Evolutionary conservation across 108 stramenopile genomes (phyloP), one percentile per base, ranked within the genome.

Genomic region (Cyclotella choctawhatcheeana): DNA sequence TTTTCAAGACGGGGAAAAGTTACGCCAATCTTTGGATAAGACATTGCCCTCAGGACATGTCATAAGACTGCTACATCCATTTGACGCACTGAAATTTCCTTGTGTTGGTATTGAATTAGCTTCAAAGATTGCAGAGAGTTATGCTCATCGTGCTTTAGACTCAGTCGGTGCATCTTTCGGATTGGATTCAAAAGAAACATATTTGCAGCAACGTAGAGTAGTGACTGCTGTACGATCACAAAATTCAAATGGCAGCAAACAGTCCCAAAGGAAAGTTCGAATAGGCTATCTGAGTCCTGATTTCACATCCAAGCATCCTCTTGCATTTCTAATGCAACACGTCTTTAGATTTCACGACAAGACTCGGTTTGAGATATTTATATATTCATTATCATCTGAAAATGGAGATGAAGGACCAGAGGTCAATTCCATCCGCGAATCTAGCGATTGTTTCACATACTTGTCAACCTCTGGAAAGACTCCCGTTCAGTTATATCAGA

Each of bases 301-400:
- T 67, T 92, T 96, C 25, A 87, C 84, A 45, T 88, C 87, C 5
- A 84, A 84, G 47, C 93, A 96, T 64, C 96, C 96, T 13, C 65
- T 96, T 21, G 88, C 88, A 32, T 93, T 93, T 71, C 81, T 93
- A 26, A 85, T 96, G 91, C 94, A 93, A 64, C 74, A 85, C 60
- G 86, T 96, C n/a, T 96, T 96, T 69, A 82, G 86, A 22, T 66
- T 76, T 67, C 96, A 96, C 77, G 80, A 94, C 74, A 84, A 56
- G 60, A 58, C 73, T 18, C 64, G 61, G 2, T 96, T 93, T 64
- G 72, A 81, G 50, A 85, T 94, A 26, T 50, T 83, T 44, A 69
- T 88, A 31, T 96, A 93, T 69, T 90, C 93, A 0, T 66, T 93
- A 21, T 59, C 67, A n/a, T 56, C 76, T 51, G 64, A 53, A 10